Conservation (phyloP, 768 basidiomycete genomes). For the Suillus weaverae region DNA sequence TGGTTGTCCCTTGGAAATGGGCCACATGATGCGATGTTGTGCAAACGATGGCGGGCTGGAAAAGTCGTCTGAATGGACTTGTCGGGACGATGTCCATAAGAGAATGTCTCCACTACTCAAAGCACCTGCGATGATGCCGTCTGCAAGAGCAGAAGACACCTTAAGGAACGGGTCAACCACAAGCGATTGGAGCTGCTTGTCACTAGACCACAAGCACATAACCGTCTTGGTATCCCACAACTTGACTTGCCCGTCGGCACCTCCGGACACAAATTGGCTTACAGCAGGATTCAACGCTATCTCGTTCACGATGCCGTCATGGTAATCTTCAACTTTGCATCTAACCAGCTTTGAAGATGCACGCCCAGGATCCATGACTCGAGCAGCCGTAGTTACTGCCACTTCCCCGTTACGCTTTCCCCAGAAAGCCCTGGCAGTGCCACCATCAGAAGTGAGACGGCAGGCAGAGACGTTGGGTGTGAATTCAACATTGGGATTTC, state of each 20-base stretch:
- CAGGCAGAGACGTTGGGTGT: conserved; percentile 65
- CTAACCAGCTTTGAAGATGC: conserved; percentile 46
- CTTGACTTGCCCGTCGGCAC: conserved; percentile 67
- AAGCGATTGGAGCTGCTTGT: conserved; percentile 32
- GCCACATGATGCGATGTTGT: conserved; percentile 39
- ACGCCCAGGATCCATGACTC: conserved; percentile 55
- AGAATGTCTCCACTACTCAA: conserved; percentile 57
- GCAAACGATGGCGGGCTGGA: conserved; percentile 19
- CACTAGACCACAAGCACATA: conserved; percentile 65
- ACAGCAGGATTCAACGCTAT: conserved; percentile 48
- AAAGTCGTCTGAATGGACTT: conserved; percentile 8
- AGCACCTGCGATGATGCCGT: conserved; percentile 50
- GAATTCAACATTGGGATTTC: conserved; percentile 77
- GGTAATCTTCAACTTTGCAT: conserved; percentile 58
- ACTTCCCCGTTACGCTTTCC: conserved; percentile 72
- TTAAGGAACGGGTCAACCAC: conserved; percentile 52
- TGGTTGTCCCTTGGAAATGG: conserved; percentile 20
- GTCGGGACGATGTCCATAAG: conserved; percentile 40
- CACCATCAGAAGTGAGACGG: conserved; percentile 58
- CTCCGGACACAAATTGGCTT: conserved; percentile 49
- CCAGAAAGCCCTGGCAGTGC: conserved; percentile 70
- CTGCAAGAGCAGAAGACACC: conserved; percentile 44
- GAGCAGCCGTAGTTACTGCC: conserved; percentile 54
- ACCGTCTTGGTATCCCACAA: conserved; percentile 65
- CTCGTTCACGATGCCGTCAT: conserved; percentile 59